Conservation (phyloP, 495 filamentous ascomycete species). For the Penicillium lividum region DNA sequence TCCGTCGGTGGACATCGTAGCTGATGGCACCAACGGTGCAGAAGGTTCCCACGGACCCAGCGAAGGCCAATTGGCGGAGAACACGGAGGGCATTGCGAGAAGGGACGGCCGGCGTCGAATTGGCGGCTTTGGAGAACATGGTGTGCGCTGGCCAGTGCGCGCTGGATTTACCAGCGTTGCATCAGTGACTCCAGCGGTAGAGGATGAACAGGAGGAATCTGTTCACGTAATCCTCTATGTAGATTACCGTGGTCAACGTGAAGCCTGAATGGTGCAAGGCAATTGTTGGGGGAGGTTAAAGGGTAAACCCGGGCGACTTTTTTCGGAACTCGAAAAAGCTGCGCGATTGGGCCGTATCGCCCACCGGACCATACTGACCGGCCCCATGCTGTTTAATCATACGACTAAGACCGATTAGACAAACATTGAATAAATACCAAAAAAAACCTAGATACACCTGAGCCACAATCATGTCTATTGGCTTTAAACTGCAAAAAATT, state of each 20-base stretch:
- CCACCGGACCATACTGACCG: constrained; percentile 18
- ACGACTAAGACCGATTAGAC: not conserved
- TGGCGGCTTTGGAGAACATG: constrained; percentile 39
- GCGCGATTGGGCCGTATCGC: constrained; percentile 24
- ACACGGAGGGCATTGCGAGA: constrained; percentile 50
- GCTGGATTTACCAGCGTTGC: constrained; percentile 25
- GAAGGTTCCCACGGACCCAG: constrained; percentile 43
- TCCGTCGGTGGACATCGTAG: constrained; percentile 46
- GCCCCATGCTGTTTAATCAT: constrained; percentile 14
- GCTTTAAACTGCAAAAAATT: not conserved
- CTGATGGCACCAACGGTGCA: constrained; percentile 45
- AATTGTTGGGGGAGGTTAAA: constrained; percentile 14
- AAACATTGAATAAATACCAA: not conserved
- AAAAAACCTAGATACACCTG: not conserved
- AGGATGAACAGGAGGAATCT: not conserved
- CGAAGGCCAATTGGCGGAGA: constrained; percentile 45
- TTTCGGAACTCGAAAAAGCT: constrained; percentile 22
- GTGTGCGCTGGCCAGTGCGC: constrained; percentile 29
- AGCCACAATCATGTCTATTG: not conserved
- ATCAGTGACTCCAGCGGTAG: constrained; percentile 14
- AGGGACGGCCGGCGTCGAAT: constrained; percentile 36
- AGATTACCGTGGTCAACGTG: not conserved
- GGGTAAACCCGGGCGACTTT: constrained; percentile 27
- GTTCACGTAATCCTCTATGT: not conserved
- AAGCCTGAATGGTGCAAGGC: not conserved